phyloP scores from a whole-genome alignment of 352 stramenopile genomes.

The Phytophthora melonis region DNA sequence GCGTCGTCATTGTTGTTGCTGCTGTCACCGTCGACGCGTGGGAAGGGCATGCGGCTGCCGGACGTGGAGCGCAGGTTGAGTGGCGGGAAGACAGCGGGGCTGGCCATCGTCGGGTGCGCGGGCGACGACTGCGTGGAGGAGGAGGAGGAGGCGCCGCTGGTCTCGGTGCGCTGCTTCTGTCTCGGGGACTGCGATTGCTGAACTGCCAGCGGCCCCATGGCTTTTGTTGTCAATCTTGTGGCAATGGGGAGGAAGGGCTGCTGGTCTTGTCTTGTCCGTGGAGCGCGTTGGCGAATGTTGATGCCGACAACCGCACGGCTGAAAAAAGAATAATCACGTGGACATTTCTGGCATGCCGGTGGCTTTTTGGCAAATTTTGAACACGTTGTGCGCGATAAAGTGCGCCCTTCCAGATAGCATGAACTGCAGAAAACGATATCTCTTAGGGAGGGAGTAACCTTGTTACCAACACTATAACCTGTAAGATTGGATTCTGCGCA shows the following conservation, averaged over 20 bases:
- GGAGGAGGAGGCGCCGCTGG: background rate
- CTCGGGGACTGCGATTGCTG: slow-evolving; percentile 33
- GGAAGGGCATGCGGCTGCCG: slow-evolving; percentile 25
- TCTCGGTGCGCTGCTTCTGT: slow-evolving; percentile 17
- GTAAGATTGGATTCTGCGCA: background rate
- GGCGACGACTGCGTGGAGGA: slow-evolving; percentile 15
- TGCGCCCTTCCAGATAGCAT: slow-evolving; percentile 3
- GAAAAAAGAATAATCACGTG: slow-evolving; percentile 49
- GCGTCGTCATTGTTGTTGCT: slow-evolving; percentile 29
- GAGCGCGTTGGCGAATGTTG: slow-evolving; percentile 46
- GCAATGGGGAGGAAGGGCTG: background rate
- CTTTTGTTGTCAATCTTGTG: background rate
- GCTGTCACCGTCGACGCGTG: slow-evolving; percentile 22
- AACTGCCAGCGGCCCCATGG: slow-evolving; percentile 35
- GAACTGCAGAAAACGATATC: background rate
- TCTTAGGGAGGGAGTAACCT: background rate
- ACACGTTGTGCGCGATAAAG: background rate
- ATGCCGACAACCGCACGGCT: slow-evolving; percentile 35
- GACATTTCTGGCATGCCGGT: background rate
- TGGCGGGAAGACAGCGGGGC: slow-evolving; percentile 36
- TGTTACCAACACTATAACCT: background rate
- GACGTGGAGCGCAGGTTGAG: slow-evolving; percentile 34
- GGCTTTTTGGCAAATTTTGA: slow-evolving; percentile 17
- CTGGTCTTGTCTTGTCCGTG: slow-evolving; percentile 9
- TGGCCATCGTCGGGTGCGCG: slow-evolving; percentile 17